A percentile compares a stretch with the other conserved stretches of the same genome.
These are phyloP conservation scores for Colletotrichum shisoi DNA, from an alignment of 2,329 filamentous ascomycete species.

Conservation along the genomic window DNA sequence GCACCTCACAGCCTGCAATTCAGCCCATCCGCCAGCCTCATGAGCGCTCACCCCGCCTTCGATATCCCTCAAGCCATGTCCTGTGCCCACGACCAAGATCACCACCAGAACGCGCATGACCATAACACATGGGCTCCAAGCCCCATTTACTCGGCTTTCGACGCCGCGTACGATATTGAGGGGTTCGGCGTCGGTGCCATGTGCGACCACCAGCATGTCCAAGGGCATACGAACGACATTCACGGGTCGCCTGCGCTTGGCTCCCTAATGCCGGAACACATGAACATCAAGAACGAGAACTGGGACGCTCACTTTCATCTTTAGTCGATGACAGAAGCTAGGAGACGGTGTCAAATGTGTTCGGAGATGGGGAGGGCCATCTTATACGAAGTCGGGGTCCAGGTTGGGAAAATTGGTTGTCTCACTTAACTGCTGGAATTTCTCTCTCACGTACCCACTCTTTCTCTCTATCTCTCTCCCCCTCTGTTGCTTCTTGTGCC, in stretches of 20 bases:
- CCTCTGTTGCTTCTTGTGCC: constrained; percentile 21
- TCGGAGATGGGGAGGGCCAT: not conserved
- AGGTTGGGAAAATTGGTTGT: constrained; percentile 20
- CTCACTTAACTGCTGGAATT: constrained; percentile 11
- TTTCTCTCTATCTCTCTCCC: not conserved
- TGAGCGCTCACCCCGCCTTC: constrained; percentile 45
- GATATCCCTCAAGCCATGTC: constrained; percentile 43
- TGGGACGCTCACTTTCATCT: constrained; percentile 44
- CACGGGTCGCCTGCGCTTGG: constrained; percentile 43
- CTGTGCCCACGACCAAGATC: constrained; percentile 44
- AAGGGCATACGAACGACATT: constrained; percentile 44
- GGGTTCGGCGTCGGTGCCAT: constrained; percentile 48
- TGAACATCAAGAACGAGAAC: constrained; percentile 50
- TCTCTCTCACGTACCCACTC: not conserved
- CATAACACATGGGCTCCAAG: constrained; percentile 46
- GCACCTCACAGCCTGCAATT: constrained; percentile 45
- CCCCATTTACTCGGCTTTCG: constrained; percentile 52
- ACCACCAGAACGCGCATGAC: constrained; percentile 46
- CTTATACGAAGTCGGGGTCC: constrained; percentile 22
- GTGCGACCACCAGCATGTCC: constrained; percentile 46
- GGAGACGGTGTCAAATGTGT: not conserved
- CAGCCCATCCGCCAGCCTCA: constrained; percentile 48
- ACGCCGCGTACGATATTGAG: constrained; percentile 51
- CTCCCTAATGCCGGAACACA: constrained; percentile 43
- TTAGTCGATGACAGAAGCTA: not conserved